Percentiles rank a stretch among this genome's conserved stretches.
phyloP scores from a whole-genome alignment of 306 rosid genomes.

The Cercis canadensis region DNA sequence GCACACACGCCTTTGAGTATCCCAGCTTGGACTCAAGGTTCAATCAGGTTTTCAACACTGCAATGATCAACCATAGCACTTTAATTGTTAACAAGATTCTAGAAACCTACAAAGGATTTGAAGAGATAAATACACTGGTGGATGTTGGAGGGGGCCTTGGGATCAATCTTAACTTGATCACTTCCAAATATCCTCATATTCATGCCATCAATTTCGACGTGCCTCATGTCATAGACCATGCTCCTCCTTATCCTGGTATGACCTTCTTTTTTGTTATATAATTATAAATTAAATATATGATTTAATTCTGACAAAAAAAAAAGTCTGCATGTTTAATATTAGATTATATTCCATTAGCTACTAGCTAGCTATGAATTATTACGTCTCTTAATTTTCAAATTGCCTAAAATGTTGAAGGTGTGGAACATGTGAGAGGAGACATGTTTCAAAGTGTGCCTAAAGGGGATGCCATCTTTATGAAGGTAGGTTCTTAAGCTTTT shows the following conservation, averaged over 20 bases:
- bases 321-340: too few relatives aligned
- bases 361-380: too few relatives aligned
- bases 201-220: constrained; percentile 11
- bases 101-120: constrained; percentile 1
- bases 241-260: constrained; percentile 10
- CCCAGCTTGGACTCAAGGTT: not conserved
- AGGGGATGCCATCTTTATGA: constrained; percentile 58
- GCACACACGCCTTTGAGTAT: not conserved
- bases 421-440: constrained; percentile 53
- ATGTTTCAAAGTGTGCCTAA: constrained; percentile 55
- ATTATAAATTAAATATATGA: too few relatives aligned
- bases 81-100: not conserved
- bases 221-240: constrained; percentile 12
- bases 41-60: constrained; percentile 2
- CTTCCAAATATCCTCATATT: constrained; percentile 23
- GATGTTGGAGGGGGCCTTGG: constrained; percentile 12
- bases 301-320: too few relatives aligned
- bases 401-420: constrained; percentile 29
- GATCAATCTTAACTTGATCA: not conserved
- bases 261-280: too few relatives aligned
- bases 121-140: not conserved
- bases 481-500: constrained; percentile 30
- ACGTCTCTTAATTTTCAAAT: too few relatives aligned
- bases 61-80: not conserved
- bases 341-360: too few relatives aligned